A percentile compares a stretch with the other conserved stretches of the same genome.
Conservation (phyloP, 176 grass and related monocot species). For the Thinopyrum elongatum region DNA sequence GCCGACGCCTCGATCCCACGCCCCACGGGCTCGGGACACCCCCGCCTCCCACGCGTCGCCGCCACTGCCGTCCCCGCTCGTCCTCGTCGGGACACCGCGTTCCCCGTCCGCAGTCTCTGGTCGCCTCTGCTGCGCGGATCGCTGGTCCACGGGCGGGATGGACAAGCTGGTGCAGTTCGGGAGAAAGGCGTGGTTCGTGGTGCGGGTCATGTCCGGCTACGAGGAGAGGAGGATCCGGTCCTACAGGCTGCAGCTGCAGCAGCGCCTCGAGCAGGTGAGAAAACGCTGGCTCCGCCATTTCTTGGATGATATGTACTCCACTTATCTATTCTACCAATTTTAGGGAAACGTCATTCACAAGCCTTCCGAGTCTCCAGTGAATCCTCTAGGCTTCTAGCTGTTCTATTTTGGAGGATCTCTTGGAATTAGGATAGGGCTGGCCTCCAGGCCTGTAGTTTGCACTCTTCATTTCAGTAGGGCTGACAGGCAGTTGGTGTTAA, state of each 20-base stretch:
- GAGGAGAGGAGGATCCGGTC: constrained; percentile 90
- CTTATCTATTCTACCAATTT: background rate
- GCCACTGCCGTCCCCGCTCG: background rate
- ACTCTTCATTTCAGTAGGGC: background rate
- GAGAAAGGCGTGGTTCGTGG: constrained; percentile 82
- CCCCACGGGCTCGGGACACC: too few relatives aligned
- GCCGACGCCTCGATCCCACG: background rate
- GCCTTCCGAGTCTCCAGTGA: background rate
- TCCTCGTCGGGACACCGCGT: background rate
- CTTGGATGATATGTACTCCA: background rate
- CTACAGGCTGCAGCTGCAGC: constrained; percentile 76
- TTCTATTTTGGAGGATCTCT: background rate
- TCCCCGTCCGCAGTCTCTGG: background rate
- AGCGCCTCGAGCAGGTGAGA: constrained; percentile 55
- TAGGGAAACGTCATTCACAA: background rate
- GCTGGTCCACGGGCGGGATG: constrained; percentile 24
- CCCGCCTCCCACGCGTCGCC: too few relatives aligned
- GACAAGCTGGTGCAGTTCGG: constrained; percentile 76
- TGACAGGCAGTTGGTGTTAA: background rate
- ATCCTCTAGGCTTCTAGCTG: constrained; percentile 3
- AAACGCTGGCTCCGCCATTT: background rate
- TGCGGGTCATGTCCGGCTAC: constrained; percentile 74
- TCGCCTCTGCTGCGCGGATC: background rate
- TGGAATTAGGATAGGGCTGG: background rate
- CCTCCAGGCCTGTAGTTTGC: background rate